Evolutionary conservation across 2,329 filamentous ascomycete genomes (phyloP), one percentile per base, ranked within the genome.

Genomic region (Neophaeococcomyces mojaviensis): DNA sequence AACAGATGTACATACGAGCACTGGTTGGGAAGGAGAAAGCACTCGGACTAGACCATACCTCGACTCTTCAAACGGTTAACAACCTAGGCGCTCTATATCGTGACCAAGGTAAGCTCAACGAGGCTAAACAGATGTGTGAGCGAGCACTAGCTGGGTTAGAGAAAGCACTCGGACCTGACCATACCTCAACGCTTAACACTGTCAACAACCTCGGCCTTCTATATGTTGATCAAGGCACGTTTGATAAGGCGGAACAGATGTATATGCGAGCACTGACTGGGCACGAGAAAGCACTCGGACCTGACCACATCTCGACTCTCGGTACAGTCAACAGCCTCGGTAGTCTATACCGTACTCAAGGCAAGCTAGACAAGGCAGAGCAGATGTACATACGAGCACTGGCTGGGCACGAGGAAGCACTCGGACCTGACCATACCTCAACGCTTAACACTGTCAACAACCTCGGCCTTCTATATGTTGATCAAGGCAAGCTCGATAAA

Each of bases 51-150:
- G 33, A 46, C 2, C 49, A 51, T 24, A 41, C 36, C 26, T 49
- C 37, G 33, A 60, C 56, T 12, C 53, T 61, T 18, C 16, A 45
- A 2, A 60, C 49, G 42, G 44, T 61, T 39, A 44, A 59, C 24
- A 58, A 60, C 28, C 48, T 68, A 20, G 61, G 60, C 5, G 6
- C 30, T 15, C 53, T 66, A 46, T 66, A 63, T 37, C 7, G 5
- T 4, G 19, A 55, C 16, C 55, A 59, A 44, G 58, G 55, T 41
- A 58, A 54, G 35, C 38, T 57, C 7, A 10, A 48, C 7, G 52
- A 62, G 30, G 53, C 59, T 12, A 55, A 63, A 50, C 46, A 45
- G 1, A 64, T 64, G 55, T 64, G 56, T 19, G 5, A 50, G 7
- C 60, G 59, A 38, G 61, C 59, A 15, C 38, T 49, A 2, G 30